These are phyloP conservation scores for Pestalotiopsis fici DNA, from an alignment of 2,329 filamentous ascomycete genomes.

Conservation along the genomic window DNA sequence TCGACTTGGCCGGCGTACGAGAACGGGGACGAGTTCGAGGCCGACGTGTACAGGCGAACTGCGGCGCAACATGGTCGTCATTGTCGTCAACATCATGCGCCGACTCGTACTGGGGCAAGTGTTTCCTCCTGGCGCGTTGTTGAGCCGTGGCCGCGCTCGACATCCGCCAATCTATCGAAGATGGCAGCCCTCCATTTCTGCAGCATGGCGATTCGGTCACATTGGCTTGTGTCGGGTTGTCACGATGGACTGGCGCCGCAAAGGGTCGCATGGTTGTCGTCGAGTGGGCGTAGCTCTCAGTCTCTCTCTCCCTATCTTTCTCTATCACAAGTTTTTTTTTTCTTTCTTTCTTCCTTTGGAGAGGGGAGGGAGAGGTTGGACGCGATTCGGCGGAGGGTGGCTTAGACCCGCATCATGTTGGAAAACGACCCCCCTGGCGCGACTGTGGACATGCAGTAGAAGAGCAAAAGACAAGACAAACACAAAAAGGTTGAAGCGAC, in stretches of 20 bases:
- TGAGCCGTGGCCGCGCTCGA: background rate
- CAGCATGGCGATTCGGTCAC: conserved; percentile 9
- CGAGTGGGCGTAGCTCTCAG: background rate
- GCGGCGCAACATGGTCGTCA: background rate
- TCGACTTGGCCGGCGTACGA: conserved; percentile 14
- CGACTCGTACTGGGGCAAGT: background rate
- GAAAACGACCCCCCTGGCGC: background rate
- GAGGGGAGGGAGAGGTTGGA: background rate
- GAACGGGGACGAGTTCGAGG: conserved; percentile 19
- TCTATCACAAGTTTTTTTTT: background rate
- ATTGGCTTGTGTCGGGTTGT: conserved; percentile 7
- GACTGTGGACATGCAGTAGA: background rate
- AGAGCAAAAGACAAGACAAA: background rate
- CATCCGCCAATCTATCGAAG: background rate
- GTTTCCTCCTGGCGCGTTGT: background rate
- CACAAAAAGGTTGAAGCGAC: background rate
- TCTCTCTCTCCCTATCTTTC: background rate
- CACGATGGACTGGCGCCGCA: conserved; percentile 12
- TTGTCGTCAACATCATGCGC: too few relatives aligned
- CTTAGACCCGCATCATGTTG: conserved; percentile 7
- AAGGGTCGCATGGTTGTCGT: conserved; percentile 26
- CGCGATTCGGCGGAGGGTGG: conserved; percentile 3
- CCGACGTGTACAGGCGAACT: background rate
- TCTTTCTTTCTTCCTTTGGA: background rate
- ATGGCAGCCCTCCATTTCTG: background rate